Evolutionary conservation across 2,329 filamentous ascomycete species (phyloP).

Genomic region (Apiospora phragmitis): DNA sequence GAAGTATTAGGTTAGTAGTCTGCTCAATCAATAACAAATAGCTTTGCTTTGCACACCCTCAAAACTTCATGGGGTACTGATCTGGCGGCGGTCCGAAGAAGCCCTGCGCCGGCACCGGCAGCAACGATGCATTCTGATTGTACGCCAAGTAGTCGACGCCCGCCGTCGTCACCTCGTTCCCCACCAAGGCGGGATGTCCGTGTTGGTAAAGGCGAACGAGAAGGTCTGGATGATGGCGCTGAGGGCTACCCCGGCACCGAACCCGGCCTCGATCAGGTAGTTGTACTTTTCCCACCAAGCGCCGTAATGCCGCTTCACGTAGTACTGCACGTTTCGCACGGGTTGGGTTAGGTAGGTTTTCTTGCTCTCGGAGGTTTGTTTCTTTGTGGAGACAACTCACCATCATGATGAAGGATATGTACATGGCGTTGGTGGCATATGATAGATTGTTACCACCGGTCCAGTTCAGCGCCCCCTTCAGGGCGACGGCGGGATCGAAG

Average conservation of each 20-base stretch:
- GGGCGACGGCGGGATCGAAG: conserved; percentile 24
- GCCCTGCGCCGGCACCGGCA: conserved; percentile 12
- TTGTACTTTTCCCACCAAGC: conserved; percentile 31
- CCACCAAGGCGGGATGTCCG: conserved; percentile 42
- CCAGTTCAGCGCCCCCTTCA: conserved; percentile 30
- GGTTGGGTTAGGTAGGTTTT: not conserved
- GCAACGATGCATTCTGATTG: conserved; percentile 16
- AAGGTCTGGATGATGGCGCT: conserved; percentile 26
- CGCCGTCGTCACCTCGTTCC: conserved; percentile 38
- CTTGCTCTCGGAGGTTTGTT: not conserved
- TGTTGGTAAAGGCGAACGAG: conserved; percentile 25
- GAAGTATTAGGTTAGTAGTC: not conserved
- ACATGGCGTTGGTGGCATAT: conserved; percentile 30
- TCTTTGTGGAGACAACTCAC: not conserved
- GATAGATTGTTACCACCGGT: conserved; percentile 30
- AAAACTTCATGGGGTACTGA: conserved; percentile 11
- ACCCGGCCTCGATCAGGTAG: conserved; percentile 30
- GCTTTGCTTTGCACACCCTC: not conserved
- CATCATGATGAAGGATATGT: conserved; percentile 25
- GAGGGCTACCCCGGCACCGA: conserved; percentile 41
- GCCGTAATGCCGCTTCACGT: conserved; percentile 33
- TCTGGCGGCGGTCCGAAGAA: conserved; percentile 14
- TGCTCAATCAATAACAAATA: not conserved
- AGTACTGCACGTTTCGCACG: conserved; percentile 20
- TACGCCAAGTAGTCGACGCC: conserved; percentile 16